Percentiles rank a stretch among this genome's conserved stretches.
Conservation (phyloP, 2,329 filamentous ascomycete genomes). For the Leptosphaerulina australis region DNA sequence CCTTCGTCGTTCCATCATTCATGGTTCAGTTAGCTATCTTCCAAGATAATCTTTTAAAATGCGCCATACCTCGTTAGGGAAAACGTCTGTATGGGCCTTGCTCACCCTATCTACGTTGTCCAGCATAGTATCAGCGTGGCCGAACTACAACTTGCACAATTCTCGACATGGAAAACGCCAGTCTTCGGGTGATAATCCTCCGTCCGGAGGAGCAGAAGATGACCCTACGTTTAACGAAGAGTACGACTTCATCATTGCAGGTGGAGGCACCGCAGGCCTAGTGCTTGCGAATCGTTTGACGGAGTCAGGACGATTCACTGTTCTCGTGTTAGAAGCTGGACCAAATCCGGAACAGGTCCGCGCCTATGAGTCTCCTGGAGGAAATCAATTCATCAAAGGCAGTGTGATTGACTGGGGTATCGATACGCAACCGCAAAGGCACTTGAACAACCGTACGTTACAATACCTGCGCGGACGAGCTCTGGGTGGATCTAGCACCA, state of each 20-base stretch:
- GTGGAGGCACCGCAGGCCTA: slow-evolving; percentile 36
- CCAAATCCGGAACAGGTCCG: slow-evolving; percentile 39
- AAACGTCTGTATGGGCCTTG: slow-evolving; percentile 12
- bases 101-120: slow-evolving; percentile 15
- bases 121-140: slow-evolving; percentile 19
- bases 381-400: slow-evolving; percentile 36
- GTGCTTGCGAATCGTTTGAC: slow-evolving; percentile 35
- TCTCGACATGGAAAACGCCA: slow-evolving; percentile 22
- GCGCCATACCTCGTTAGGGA: slow-evolving; percentile 9
- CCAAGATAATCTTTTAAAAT: neutral
- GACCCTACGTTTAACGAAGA: slow-evolving; percentile 60
- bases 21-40: no score
- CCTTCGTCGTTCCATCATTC: neutral
- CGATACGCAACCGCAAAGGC: slow-evolving; percentile 31
- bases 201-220: slow-evolving; percentile 8
- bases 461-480: slow-evolving; percentile 33
- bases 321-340: slow-evolving; percentile 46
- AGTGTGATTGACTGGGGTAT: slow-evolving; percentile 41
- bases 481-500: slow-evolving; percentile 43
- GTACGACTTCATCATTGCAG: slow-evolving; percentile 40
- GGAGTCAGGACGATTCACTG: slow-evolving; percentile 29
- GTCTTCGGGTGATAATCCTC: slow-evolving; percentile 15
- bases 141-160: slow-evolving; percentile 23
- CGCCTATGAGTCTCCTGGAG: slow-evolving; percentile 36
- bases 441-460: slow-evolving; percentile 29